Base-by-base conservation (phyloP, 345 rosid genomes). In the Sonneratia caseolaris region DNA sequence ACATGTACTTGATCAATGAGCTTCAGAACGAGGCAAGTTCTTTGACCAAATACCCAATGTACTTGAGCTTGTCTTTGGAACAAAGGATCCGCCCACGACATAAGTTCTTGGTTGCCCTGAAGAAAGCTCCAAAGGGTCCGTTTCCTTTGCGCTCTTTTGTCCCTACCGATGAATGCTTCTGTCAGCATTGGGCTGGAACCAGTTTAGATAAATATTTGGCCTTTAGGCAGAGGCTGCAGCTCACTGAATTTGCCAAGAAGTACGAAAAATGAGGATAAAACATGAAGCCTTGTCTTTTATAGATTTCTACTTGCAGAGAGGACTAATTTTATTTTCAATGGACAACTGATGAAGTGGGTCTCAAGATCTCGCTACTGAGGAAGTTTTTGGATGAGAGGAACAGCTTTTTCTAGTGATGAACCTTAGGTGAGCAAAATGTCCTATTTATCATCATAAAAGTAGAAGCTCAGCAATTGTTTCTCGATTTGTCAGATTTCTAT, bases 81-180 rank as follows among this genome's bases (percentile, higher is more conserved):
- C 96, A 90, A 81, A 88, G 99, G 85, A 95, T 95, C 80, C 90
- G 96, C 24, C 99, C 97, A 16, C 96, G 96, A 18, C 97, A 94
- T 55, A 89, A 80, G 64, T 94, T 90, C 89, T 82, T 91, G 84
- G 92, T 94, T 79, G 70, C 91, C 78, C 81, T 94, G 70, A 90
- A 94, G 82, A 94, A 91, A 82, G 98, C 91, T 69, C 89, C 93
- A 22, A 86, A 90, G 77, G 98, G 97, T 56, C 98, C 99, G 22
- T 95, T 95, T 80, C 99, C 99, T 72, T 86, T 95, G 38, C 79
- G 96, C 76, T 95, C 86, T 45, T 82, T 95, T 37, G 89, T 92
- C 73, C 92, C 92, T 69, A 87, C 88, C 62, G 97, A 92, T 79
- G 99, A 90, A 82, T 67, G 76, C 85, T 90, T 91, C 71, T 91